Conservation (phyloP, 106 monocot genomes). For the Dendrobium catenatum region DNA sequence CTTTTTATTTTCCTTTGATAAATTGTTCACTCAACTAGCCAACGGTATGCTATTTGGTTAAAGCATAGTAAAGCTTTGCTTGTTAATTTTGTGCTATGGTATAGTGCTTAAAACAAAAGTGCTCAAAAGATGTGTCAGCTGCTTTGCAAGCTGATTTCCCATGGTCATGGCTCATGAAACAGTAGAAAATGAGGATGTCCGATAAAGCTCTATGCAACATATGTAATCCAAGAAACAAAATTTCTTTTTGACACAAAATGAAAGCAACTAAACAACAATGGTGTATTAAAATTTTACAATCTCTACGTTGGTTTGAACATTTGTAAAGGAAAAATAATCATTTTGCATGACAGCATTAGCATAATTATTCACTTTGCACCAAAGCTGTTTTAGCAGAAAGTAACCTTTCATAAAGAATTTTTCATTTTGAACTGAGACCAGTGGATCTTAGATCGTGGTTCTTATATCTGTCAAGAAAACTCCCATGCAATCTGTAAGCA, state of each 20-base stretch:
- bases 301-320: neutral
- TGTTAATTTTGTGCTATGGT: too few species aligned
- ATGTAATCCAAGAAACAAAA: neutral
- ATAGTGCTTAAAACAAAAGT: too few species aligned
- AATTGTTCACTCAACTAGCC: too few species aligned
- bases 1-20: too few species aligned
- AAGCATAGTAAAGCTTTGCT: too few species aligned
- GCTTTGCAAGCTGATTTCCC: too few species aligned
- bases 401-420: neutral
- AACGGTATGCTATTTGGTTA: too few species aligned
- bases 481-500: neutral
- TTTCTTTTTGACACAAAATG: neutral
- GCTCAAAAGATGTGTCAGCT: too few species aligned
- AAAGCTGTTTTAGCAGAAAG: neutral
- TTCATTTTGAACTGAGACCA: neutral
- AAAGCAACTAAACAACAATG: neutral
- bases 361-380: neutral
- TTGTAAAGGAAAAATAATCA: neutral
- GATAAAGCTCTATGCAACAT: neutral
- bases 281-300: neutral
- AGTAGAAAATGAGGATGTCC: too few species aligned
- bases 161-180: too few species aligned
- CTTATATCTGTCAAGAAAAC: neutral
- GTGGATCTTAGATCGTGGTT: neutral
- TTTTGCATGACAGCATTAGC: neutral